Base-by-base conservation (phyloP, 2,329 filamentous ascomycete species). In the Epicoccum nigrum region DNA sequence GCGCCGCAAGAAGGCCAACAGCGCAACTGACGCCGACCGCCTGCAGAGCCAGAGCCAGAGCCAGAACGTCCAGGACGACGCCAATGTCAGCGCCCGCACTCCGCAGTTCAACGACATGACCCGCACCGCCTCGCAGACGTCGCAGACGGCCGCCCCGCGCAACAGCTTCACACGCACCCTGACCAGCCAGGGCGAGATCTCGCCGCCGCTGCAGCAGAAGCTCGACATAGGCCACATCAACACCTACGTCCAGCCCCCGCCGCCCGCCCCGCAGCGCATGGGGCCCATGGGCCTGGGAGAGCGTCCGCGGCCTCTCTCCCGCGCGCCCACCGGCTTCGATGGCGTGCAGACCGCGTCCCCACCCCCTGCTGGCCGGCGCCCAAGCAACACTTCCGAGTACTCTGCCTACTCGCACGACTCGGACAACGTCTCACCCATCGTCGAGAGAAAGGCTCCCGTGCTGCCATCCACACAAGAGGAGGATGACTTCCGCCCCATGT, bases 401-500 rank as follows among this genome's bases (percentile, higher is more conserved):
- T 72, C 70, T 1, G 63, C 62, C 19, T 68, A 70, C 23, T 70
- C 68, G 16, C 67, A 70, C 4, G 58, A 58, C 41, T 54, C 50
- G 25, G 51, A 54, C 38, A 39, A n/a, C 43, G 23, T 52, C 13
- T 71, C 69, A 44, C 58, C 65, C 2, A 55, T 65, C 6, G 19
- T 55, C 4, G 47, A 63, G 40, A 56, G 54, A 49, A 67, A 62
- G 51, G 53, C 58, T 20, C 60, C 67, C 3, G 61, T 55, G 7
- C 51, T 66, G n/a, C 60, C 67, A n/a, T 62, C 69, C 13, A 71
- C 60, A 1, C 54, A 64, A 48, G 72, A 74, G 41, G 71, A 74
- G 31, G 76, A 78, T 37, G 74, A 77, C 38, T 86, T 86, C 64
- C 67, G 71, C 52, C 84, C 84, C 1, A 77, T 77, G 27, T 76